Evolutionary conservation across 352 stramenopile genomes (phyloP).

Genomic region (Pythium oligandrum): DNA sequence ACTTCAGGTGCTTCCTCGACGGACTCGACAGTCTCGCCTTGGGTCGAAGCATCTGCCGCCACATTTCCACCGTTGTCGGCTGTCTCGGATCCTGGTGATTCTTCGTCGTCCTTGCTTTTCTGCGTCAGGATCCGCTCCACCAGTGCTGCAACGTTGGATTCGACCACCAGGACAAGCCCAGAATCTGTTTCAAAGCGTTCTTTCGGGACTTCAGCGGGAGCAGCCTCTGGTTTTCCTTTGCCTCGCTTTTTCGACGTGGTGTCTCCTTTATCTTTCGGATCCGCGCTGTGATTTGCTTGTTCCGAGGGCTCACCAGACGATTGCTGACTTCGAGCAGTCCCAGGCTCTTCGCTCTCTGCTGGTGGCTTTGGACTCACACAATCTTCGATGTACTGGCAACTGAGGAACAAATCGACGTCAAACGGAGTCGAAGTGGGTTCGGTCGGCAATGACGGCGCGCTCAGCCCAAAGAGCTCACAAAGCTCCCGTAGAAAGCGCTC

Average conservation of each 20-base stretch:
- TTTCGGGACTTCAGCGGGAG: constrained; percentile 18
- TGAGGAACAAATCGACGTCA: constrained; percentile 50
- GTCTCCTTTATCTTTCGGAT: neutral
- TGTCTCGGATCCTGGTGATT: neutral
- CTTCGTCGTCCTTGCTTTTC: constrained; percentile 14
- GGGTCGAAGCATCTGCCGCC: no score
- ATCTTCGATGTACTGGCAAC: constrained; percentile 40
- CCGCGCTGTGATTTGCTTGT: neutral
- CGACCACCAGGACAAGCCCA: constrained; percentile 20
- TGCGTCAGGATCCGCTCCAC: constrained; percentile 29
- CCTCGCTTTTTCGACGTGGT: constrained; percentile 4
- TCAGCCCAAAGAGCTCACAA: constrained; percentile 43
- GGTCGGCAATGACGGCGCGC: neutral
- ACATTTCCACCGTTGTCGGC: neutral
- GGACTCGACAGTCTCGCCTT: no score
- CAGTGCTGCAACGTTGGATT: constrained; percentile 18
- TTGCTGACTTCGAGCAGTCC: neutral
- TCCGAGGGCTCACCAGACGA: constrained; percentile 5
- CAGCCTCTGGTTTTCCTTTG: constrained; percentile 17
- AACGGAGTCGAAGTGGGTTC: constrained; percentile 10
- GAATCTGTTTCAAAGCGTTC: constrained; percentile 8
- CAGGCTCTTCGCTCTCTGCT: neutral
- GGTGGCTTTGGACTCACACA: constrained; percentile 8
- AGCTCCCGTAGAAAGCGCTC: constrained; percentile 40
- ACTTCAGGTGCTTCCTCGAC: constrained; percentile 6